These are phyloP conservation scores for Fennellomyces sp. DNA, from an alignment of 371 early-diverging fungal species.

Conservation along the genomic window DNA sequence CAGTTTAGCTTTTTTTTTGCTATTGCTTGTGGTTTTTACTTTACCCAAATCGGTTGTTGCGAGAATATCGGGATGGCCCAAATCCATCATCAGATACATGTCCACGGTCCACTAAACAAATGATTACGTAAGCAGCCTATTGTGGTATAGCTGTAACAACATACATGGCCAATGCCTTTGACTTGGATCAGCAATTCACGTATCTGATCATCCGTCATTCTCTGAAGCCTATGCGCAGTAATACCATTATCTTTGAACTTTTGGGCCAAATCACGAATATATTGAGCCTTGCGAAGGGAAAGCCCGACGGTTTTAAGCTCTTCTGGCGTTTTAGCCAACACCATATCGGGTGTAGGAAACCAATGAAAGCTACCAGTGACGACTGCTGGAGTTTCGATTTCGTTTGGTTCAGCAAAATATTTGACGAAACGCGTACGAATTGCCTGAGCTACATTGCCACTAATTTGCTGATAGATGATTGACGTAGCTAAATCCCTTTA, in stretches of 20 bases:
- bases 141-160: background rate
- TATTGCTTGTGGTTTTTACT: too few species aligned
- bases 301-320: conserved; percentile 48
- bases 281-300: conserved; percentile 46
- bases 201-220: conserved; percentile 49
- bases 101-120: conserved; percentile 56
- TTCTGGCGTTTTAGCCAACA: conserved; percentile 23
- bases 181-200: conserved; percentile 42
- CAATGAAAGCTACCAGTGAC: conserved; percentile 14
- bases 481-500: conserved; percentile 31
- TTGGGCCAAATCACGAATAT: conserved; percentile 50
- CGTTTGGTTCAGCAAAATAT: conserved; percentile 30
- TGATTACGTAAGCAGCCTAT: background rate
- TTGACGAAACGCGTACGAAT: conserved; percentile 43
- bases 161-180: conserved; percentile 61
- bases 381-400: conserved; percentile 14
- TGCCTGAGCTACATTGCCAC: conserved; percentile 51
- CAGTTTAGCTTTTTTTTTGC: background rate
- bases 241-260: conserved; percentile 48
- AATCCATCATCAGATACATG: conserved; percentile 60
- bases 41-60: conserved; percentile 58
- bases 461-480: conserved; percentile 60
- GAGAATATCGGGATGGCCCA: conserved; percentile 59
- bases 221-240: conserved; percentile 28
- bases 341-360: conserved; percentile 50